Percentiles rank a stretch among this genome's conserved stretches.
phyloP scores from a whole-genome alignment of 768 basidiomycete species.

The Lactifluus hygrophoroides region DNA sequence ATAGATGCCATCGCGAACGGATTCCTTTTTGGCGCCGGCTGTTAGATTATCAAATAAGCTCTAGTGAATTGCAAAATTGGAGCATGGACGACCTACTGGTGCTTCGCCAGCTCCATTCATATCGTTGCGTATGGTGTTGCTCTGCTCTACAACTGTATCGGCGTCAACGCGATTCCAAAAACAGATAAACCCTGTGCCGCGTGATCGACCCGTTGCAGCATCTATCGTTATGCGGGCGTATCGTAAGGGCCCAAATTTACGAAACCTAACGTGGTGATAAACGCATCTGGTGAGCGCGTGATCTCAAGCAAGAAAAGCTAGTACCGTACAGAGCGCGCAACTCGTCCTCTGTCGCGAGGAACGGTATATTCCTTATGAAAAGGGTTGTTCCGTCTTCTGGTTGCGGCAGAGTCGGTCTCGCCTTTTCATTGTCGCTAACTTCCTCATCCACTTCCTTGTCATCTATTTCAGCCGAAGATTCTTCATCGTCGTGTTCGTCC shows the following conservation, averaged over 20 bases:
- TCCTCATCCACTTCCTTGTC: slow-evolving; percentile 35
- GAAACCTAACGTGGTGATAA: slow-evolving; percentile 52
- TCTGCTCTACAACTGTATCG: slow-evolving; percentile 74
- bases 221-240: slow-evolving; percentile 92
- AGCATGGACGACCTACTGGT: slow-evolving; percentile 10
- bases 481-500: slow-evolving; percentile 34
- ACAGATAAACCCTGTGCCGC: slow-evolving; percentile 94
- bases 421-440: slow-evolving; percentile 23
- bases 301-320: background rate
- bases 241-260: slow-evolving; percentile 82
- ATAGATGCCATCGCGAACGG: slow-evolving; percentile 85
- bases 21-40: slow-evolving; percentile 54
- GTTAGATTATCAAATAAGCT: background rate
- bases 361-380: slow-evolving; percentile 91
- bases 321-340: slow-evolving; percentile 65
- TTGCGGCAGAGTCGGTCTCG: slow-evolving; percentile 56
- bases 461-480: slow-evolving; percentile 14
- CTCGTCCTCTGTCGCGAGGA: slow-evolving; percentile 89
- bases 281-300: background rate
- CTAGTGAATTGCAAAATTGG: background rate
- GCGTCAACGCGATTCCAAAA: slow-evolving; percentile 94
- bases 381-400: slow-evolving; percentile 87
- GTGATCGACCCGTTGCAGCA: slow-evolving; percentile 69
- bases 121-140: slow-evolving; percentile 60
- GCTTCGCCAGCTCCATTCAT: slow-evolving; percentile 39